These are phyloP conservation scores for Rhizoclosmatium sp. DNA, from an alignment of 192 early-diverging fungal species.

Conservation along the genomic window DNA sequence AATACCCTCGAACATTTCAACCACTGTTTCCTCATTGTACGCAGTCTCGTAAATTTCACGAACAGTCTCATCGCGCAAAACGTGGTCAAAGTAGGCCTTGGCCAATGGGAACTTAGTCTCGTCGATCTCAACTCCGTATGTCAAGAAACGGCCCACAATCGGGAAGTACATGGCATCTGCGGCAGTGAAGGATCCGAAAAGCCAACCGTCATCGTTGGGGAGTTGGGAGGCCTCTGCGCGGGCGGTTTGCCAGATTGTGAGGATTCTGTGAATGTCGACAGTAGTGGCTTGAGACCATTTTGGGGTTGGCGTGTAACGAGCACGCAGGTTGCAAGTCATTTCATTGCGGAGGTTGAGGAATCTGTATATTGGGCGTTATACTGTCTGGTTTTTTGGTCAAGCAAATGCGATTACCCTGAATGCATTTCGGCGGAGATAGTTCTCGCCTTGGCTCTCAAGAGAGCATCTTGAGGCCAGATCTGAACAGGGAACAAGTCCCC, in stretches of 20 bases:
- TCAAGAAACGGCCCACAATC: conserved; percentile 12
- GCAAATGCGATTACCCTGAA: not conserved
- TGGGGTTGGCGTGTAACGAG: not conserved
- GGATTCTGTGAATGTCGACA: not conserved
- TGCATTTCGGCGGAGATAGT: conserved; percentile 25
- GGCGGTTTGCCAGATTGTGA: not conserved
- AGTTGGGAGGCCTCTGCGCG: not conserved
- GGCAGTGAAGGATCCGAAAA: conserved; percentile 20
- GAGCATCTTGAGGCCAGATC: conserved; percentile 7
- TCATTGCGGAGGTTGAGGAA: not conserved
- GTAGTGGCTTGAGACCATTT: conserved; percentile 5
- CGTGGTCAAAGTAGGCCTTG: conserved; percentile 8
- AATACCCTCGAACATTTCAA: conserved; percentile 10
- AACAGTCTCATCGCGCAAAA: conserved; percentile 23
- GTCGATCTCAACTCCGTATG: conserved; percentile 22
- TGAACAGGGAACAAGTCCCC: conserved; percentile 5
- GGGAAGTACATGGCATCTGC: conserved; percentile 34
- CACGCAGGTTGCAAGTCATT: conserved; percentile 29
- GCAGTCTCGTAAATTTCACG: conserved; percentile 18
- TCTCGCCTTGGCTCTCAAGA: not conserved
- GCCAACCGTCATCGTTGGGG: conserved; percentile 17
- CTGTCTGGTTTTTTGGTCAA: not conserved
- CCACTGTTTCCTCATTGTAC: conserved; percentile 17
- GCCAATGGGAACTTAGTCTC: conserved; percentile 14
- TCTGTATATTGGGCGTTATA: not conserved